Percentiles rank a stretch among this genome's conserved stretches.
Evolutionary conservation across 163 green algal genomes (phyloP).

Genomic region (Chloroidium sp.): DNA sequence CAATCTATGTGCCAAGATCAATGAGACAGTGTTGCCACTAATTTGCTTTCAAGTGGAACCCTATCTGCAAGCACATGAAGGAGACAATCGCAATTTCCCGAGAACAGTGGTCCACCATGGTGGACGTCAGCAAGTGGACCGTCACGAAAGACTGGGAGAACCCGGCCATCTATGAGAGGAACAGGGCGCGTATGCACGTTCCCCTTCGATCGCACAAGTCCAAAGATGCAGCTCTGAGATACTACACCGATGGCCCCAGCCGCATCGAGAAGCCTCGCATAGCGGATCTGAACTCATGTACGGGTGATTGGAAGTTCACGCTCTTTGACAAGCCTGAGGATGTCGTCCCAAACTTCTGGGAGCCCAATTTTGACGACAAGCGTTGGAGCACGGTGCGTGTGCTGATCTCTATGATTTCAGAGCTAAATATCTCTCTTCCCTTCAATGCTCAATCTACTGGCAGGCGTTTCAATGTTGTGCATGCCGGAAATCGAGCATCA

Average conservation of each 20-base stretch:
- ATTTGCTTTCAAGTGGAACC: too few species aligned
- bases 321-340: constrained; percentile 41
- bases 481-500: neutral
- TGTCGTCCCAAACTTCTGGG: constrained; percentile 43
- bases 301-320: constrained; percentile 53
- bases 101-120: too few species aligned
- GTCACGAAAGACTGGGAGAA: constrained; percentile 56
- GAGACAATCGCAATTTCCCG: too few species aligned
- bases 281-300: constrained; percentile 25
- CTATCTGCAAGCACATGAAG: too few species aligned
- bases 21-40: too few species aligned
- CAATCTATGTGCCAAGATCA: too few species aligned
- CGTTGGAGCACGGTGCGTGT: constrained; percentile 29
- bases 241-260: constrained; percentile 14
- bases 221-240: constrained; percentile 11
- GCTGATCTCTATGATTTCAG: neutral
- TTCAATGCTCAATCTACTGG: neutral
- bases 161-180: constrained; percentile 50
- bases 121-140: too few species aligned
- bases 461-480: neutral
- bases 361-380: constrained; percentile 28
- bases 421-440: neutral
- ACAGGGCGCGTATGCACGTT: constrained; percentile 49
- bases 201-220: constrained; percentile 43
- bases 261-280: neutral